Percentiles rank a stretch among this genome's conserved stretches.
These are phyloP conservation scores for Chlamydomonas sp. DNA, from an alignment of 139 green algal genomes.

Conservation along the genomic window DNA sequence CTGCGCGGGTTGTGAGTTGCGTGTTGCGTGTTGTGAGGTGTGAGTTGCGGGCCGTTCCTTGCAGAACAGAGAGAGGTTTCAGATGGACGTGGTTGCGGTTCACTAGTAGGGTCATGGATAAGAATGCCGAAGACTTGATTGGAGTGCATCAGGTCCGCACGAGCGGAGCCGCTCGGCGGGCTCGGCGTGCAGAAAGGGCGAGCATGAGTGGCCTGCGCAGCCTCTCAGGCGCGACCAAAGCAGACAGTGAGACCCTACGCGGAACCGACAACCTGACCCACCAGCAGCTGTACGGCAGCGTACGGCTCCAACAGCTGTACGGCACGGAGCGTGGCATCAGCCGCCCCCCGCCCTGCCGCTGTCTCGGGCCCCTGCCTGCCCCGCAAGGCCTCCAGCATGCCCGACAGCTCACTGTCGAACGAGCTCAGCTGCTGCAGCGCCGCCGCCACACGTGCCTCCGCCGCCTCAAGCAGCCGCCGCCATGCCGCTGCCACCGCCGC, in stretches of 20 bases:
- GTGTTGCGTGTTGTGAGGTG: too few relatives aligned
- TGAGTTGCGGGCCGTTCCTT: too few relatives aligned
- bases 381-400: background rate
- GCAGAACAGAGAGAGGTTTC: too few relatives aligned
- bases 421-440: slow-evolving; percentile 23
- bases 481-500: background rate
- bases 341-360: background rate
- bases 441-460: background rate
- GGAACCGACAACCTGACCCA: background rate
- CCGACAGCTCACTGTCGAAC: background rate
- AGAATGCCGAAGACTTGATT: too few relatives aligned
- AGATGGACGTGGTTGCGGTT: too few relatives aligned
- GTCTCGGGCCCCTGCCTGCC: background rate
- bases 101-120: too few relatives aligned
- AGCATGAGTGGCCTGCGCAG: background rate
- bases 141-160: too few relatives aligned
- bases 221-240: background rate
- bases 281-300: slow-evolving; percentile 28
- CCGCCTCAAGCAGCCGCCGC: slow-evolving; percentile 19
- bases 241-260: background rate
- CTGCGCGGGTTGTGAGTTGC: too few relatives aligned
- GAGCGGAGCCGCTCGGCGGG: background rate
- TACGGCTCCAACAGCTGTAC: slow-evolving; percentile 27
- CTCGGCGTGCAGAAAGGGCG: background rate
- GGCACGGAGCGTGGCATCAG: background rate